Percentiles rank a stretch among this genome's conserved stretches.
phyloP scores from a whole-genome alignment of 225 moss, liverwort and hornwort species.

The Physcomitrium patens region DNA sequence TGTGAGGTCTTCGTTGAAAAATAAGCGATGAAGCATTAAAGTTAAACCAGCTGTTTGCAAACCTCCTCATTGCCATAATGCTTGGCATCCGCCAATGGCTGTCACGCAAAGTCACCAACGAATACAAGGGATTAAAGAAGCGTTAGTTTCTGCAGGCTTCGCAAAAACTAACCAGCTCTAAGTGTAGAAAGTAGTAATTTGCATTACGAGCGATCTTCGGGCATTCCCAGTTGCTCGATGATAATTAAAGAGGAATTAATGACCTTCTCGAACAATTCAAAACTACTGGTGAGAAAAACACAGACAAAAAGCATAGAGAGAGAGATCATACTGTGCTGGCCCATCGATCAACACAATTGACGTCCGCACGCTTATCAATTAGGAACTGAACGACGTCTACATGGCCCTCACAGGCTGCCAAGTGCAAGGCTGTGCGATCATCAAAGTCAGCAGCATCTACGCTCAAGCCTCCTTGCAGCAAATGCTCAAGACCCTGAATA shows the following conservation, averaged over 20 bases:
- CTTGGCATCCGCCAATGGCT: slow-evolving; percentile 88
- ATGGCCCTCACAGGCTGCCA: slow-evolving; percentile 82
- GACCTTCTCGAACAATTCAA: slow-evolving; percentile 3
- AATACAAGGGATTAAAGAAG: slow-evolving; percentile 17
- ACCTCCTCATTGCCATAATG: slow-evolving; percentile 77
- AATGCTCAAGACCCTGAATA: slow-evolving; percentile 43
- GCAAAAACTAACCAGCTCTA: neutral
- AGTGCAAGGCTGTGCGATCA: slow-evolving; percentile 81
- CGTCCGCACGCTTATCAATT: slow-evolving; percentile 56
- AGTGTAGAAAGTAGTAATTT: neutral
- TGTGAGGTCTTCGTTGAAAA: slow-evolving; percentile 8
- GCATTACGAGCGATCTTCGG: neutral
- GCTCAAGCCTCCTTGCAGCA: slow-evolving; percentile 55
- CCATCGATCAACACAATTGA: slow-evolving; percentile 84
- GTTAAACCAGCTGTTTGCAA: slow-evolving; percentile 59
- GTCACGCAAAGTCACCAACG: slow-evolving; percentile 24
- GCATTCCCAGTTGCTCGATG: neutral
- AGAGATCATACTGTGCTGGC: slow-evolving; percentile 73
- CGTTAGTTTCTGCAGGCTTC: slow-evolving; percentile 2
- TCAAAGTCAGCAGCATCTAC: slow-evolving; percentile 81
- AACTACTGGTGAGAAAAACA: neutral
- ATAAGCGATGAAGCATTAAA: neutral
- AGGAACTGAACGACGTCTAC: slow-evolving; percentile 69
- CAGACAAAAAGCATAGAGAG: slow-evolving; percentile 12
- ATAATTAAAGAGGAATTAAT: slow-evolving; percentile 17